A percentile compares a stretch with the other conserved stretches of the same genome.
Conservation (phyloP, 768 basidiomycete species). For the Tephrocybe sp. region DNA sequence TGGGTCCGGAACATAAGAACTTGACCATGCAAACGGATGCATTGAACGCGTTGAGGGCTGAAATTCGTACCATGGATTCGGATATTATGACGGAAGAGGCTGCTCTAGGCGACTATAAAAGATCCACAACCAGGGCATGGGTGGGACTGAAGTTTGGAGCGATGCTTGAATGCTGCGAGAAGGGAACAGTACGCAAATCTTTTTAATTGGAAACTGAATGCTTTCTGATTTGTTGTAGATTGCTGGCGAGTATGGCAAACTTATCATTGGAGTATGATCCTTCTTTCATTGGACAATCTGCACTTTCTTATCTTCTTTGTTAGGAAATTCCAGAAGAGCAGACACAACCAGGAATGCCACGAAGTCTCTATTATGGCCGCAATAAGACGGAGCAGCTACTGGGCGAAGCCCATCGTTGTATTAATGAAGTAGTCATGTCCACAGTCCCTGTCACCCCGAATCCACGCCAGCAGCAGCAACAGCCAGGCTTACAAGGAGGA, state of each 20-base stretch:
- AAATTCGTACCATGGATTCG: slow-evolving; percentile 75
- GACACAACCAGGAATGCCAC: slow-evolving; percentile 76
- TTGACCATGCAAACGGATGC: slow-evolving; percentile 67
- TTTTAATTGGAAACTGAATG: not conserved
- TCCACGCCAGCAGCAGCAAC: slow-evolving; percentile 5
- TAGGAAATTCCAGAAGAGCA: slow-evolving; percentile 80
- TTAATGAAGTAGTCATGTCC: slow-evolving; percentile 51
- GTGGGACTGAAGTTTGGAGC: slow-evolving; percentile 89
- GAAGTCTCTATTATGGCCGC: slow-evolving; percentile 70
- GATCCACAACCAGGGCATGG: slow-evolving; percentile 61
- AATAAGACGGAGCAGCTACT: slow-evolving; percentile 58
- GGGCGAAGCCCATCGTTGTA: slow-evolving; percentile 56
- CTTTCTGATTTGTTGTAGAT: slow-evolving; percentile 32
- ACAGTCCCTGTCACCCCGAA: slow-evolving; percentile 27
- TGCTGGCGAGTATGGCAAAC: slow-evolving; percentile 52
- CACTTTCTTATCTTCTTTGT: not conserved
- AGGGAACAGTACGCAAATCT: slow-evolving; percentile 50
- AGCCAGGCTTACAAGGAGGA: not conserved
- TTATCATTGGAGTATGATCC: slow-evolving; percentile 39
- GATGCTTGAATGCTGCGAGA: slow-evolving; percentile 79
- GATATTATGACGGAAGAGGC: slow-evolving; percentile 86
- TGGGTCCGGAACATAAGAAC: slow-evolving; percentile 89
- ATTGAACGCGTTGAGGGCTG: slow-evolving; percentile 66
- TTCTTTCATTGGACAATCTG: not conserved
- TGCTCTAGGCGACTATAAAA: slow-evolving; percentile 78